Evolutionary conservation across 2,329 filamentous ascomycete species (phyloP).

Genomic region (Tolypocladium nubicola): DNA sequence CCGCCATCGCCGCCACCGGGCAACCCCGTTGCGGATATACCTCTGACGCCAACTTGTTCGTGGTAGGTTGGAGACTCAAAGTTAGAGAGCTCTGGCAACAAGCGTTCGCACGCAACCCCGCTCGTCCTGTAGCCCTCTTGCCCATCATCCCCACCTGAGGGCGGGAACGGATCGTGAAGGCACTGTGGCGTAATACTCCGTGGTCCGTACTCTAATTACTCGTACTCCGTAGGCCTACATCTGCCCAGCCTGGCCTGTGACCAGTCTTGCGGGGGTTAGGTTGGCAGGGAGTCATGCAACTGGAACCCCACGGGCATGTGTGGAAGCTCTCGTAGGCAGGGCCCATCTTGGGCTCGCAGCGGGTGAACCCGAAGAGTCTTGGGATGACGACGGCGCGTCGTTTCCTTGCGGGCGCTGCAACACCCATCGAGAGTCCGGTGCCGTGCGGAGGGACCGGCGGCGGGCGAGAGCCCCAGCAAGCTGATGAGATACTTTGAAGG

Average conservation of each 20-base stretch:
- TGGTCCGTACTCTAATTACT: too few species aligned
- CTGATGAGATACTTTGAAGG: background rate
- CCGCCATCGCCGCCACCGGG: background rate
- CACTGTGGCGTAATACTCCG: background rate
- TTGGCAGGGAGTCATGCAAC: background rate
- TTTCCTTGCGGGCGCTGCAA: background rate
- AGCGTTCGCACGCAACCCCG: background rate
- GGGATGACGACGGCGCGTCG: background rate
- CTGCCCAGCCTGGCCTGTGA: background rate
- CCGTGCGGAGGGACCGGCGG: background rate
- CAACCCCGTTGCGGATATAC: background rate
- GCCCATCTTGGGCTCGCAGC: background rate
- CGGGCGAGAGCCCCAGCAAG: background rate
- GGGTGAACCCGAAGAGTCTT: background rate
- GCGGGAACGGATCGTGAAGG: background rate
- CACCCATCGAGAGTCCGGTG: background rate
- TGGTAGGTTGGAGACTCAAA: background rate
- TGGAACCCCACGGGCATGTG: background rate
- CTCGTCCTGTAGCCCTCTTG: background rate
- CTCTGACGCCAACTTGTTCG: background rate
- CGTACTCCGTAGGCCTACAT: too few species aligned
- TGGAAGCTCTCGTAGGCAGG: background rate
- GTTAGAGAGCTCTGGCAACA: background rate
- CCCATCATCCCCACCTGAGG: background rate
- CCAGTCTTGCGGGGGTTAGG: background rate